phyloP scores from a whole-genome alignment of 495 filamentous ascomycete genomes.

The Neurospora tetrasperma region DNA sequence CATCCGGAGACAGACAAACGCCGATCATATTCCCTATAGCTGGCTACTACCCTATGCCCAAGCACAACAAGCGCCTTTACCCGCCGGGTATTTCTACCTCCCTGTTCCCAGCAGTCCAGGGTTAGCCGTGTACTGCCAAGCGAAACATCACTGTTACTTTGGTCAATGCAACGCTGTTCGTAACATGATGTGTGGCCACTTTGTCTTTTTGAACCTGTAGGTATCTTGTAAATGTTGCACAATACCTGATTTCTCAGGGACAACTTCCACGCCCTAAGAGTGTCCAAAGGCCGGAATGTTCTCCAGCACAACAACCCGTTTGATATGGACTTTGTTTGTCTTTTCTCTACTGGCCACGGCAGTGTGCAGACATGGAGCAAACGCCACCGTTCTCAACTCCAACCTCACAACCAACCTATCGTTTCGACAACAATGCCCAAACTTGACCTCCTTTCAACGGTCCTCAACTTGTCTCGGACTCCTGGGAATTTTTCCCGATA shows the following conservation, averaged over 20 bases:
- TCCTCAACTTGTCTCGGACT: not conserved
- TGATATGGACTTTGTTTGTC: not conserved
- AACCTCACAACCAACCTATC: not conserved
- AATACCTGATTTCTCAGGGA: no score
- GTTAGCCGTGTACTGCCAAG: not conserved
- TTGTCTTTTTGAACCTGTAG: not conserved
- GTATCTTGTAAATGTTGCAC: no score
- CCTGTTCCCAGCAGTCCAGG: not conserved
- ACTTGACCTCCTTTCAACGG: not conserved
- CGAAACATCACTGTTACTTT: not conserved
- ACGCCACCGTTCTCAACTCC: not conserved
- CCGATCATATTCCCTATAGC: not conserved
- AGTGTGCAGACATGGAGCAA: not conserved
- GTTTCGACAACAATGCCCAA: not conserved
- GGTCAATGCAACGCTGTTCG: not conserved
- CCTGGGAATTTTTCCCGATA: not conserved
- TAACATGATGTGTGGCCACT: not conserved
- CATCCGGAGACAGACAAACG: not conserved
- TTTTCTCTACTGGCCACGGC: not conserved
- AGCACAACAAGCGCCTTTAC: not conserved
- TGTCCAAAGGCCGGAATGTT: no score
- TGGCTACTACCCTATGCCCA: not conserved
- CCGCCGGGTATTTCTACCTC: slow-evolving; percentile 3
- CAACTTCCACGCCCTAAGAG: not conserved
- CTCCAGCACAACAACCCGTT: not conserved